Evolutionary conservation across 2,329 filamentous ascomycete species (phyloP).

Genomic region (Myriosclerotinia duriaeana): DNA sequence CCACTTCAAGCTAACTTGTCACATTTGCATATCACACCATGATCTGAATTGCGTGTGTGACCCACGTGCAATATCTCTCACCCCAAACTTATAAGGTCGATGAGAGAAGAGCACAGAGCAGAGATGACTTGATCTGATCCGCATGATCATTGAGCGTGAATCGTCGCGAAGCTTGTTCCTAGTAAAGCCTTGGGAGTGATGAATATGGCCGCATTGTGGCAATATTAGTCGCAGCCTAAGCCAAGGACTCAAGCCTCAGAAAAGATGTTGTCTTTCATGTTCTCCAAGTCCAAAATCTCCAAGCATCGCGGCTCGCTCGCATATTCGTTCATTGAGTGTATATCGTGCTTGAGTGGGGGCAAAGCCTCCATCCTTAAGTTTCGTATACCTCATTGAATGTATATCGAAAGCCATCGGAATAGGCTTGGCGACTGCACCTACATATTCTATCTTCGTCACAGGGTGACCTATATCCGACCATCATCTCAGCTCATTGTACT

Average conservation of each 20-base stretch:
- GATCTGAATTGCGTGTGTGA: conserved; percentile 11
- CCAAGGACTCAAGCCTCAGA: conserved; percentile 6
- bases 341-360: neutral
- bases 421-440: neutral
- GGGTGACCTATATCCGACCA: neutral
- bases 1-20: neutral
- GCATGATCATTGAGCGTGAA: conserved; percentile 15
- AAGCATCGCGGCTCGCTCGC: conserved; percentile 8
- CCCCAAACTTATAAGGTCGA: neutral
- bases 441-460: neutral
- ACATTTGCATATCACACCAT: conserved; percentile 5
- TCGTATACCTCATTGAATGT: neutral
- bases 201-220: conserved; percentile 8
- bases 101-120: neutral
- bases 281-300: neutral
- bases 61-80: neutral
- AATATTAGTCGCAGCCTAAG: neutral
- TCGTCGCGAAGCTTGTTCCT: conserved; percentile 11
- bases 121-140: neutral
- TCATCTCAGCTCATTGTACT: neutral
- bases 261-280: neutral
- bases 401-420: conserved; percentile 5
- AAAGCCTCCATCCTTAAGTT: neutral
- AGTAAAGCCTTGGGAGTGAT: neutral
- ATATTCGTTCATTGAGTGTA: neutral